A percentile compares a stretch with the other conserved stretches of the same genome.
Conservation (phyloP, 2,329 filamentous ascomycete species). For the Sclerotinia minor region DNA sequence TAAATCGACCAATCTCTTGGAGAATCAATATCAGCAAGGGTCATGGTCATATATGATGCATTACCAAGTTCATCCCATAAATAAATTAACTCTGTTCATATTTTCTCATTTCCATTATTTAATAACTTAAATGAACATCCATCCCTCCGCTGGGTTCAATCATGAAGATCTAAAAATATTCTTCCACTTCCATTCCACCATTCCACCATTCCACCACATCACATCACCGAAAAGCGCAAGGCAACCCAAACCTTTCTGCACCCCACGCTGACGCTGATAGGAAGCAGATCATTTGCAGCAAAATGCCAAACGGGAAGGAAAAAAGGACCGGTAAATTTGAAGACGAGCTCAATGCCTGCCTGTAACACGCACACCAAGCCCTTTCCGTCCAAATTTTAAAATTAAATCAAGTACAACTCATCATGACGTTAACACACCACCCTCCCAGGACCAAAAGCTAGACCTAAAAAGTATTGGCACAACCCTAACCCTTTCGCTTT, state of each 20-base stretch:
- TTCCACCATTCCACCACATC: neutral
- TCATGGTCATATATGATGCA: too few relatives aligned
- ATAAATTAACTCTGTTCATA: too few relatives aligned
- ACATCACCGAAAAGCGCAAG: neutral
- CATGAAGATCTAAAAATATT: conserved; percentile 5
- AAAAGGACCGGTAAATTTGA: too few relatives aligned
- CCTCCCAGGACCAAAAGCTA: neutral
- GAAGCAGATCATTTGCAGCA: conserved; percentile 2
- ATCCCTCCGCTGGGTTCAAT: neutral
- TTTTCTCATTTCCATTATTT: neutral
- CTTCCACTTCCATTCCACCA: neutral
- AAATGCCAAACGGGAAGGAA: neutral
- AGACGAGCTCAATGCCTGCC: neutral
- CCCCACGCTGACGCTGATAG: conserved; percentile 18
- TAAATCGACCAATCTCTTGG: neutral
- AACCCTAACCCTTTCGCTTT: neutral
- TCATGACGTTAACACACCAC: conserved; percentile 32
- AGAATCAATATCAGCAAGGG: too few relatives aligned
- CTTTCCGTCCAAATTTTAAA: conserved; percentile 27
- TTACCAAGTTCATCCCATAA: too few relatives aligned
- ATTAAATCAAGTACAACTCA: conserved; percentile 39
- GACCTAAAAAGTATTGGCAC: neutral
- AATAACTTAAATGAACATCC: too few relatives aligned
- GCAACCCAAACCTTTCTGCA: conserved; percentile 11
- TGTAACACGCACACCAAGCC: neutral